Percentiles rank a stretch among this genome's conserved stretches.
These are phyloP conservation scores for Peniophora sp. DNA, from an alignment of 1,284 basidiomycete genomes.

Conservation along the genomic window DNA sequence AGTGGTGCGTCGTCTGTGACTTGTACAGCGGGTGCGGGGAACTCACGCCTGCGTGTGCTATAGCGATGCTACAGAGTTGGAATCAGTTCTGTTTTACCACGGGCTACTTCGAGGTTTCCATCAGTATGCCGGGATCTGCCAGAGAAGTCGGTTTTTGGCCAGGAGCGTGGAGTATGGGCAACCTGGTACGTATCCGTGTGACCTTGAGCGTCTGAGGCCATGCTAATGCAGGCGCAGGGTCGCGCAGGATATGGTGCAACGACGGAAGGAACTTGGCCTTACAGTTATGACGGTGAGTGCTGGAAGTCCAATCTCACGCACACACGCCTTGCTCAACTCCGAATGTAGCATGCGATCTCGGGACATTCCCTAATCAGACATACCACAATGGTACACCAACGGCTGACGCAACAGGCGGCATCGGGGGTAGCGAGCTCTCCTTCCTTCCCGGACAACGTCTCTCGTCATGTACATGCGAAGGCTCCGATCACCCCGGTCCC, in stretches of 20 bases:
- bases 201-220: slow-evolving; percentile 21
- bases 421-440: slow-evolving; percentile 30
- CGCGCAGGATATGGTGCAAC: slow-evolving; percentile 55
- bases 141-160: slow-evolving; percentile 68
- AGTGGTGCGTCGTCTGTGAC: slow-evolving; percentile 45
- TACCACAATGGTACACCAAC: slow-evolving; percentile 41
- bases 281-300: slow-evolving; percentile 55
- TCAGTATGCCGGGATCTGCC: slow-evolving; percentile 75
- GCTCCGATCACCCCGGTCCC: slow-evolving; percentile 61
- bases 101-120: slow-evolving; percentile 76
- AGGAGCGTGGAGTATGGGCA: slow-evolving; percentile 41
- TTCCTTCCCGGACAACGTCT: slow-evolving; percentile 51
- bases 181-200: slow-evolving; percentile 26
- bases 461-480: slow-evolving; percentile 48
- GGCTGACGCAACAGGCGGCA: slow-evolving; percentile 42
- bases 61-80: slow-evolving; percentile 76
- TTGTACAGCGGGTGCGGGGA: neutral
- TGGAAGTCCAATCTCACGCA: no score
- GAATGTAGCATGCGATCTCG: slow-evolving; percentile 54
- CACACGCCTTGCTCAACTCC: no score
- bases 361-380: slow-evolving; percentile 79
- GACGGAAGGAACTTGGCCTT: slow-evolving; percentile 66
- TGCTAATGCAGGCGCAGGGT: slow-evolving; percentile 31
- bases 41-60: neutral
- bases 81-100: slow-evolving; percentile 94